phyloP scores from a whole-genome alignment of 129 eudicot genomes.

The Pittosporum tobira region DNA sequence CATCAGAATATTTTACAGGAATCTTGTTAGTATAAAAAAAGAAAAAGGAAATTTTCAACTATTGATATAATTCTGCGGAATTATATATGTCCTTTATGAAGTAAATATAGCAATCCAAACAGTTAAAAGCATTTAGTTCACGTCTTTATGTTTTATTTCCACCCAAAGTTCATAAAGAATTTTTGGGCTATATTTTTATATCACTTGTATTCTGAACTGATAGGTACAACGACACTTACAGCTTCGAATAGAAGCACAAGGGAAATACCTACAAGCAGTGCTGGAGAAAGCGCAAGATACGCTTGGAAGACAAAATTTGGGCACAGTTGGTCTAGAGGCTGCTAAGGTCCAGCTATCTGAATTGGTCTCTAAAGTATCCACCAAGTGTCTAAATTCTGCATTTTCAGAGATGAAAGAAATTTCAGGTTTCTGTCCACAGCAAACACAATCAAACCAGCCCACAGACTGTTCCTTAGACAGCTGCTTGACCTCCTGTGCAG shows the following conservation, averaged over 20 bases:
- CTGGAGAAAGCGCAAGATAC: constrained; percentile 90
- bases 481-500: constrained; percentile 67
- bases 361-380: constrained; percentile 60
- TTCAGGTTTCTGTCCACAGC: constrained; percentile 30
- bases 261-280: constrained; percentile 78
- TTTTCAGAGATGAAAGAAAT: constrained; percentile 44
- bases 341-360: constrained; percentile 70
- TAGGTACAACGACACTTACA: constrained; percentile 90
- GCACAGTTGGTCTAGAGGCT: constrained; percentile 58
- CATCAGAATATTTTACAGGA: not conserved
- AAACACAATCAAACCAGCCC: constrained; percentile 43
- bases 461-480: constrained; percentile 63
- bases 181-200: not conserved
- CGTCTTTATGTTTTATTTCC: not conserved
- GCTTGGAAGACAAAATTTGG: constrained; percentile 63
- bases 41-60: not conserved
- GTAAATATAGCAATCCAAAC: not conserved
- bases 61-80: not conserved
- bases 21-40: not conserved
- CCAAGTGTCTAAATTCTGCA: constrained; percentile 49
- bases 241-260: constrained; percentile 93
- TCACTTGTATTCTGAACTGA: constrained; percentile 10
- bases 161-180: not conserved
- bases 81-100: not conserved
- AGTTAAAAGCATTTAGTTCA: not conserved